Conservation (phyloP, 441 rosid species). For the Mallotus japonicus region DNA sequence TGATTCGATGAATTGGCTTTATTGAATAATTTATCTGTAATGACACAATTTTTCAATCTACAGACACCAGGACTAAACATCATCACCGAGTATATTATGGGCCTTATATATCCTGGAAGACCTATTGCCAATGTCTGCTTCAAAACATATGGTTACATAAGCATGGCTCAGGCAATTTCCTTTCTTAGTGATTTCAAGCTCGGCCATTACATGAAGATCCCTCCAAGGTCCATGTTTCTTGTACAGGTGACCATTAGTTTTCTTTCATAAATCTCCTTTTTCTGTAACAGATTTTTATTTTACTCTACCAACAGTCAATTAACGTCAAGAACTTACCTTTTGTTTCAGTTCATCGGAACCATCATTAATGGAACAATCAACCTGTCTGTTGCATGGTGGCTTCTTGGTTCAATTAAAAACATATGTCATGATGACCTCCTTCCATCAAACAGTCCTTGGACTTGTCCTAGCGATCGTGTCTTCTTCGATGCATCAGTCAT, state of each 20-base stretch:
- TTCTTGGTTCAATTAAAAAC: conserved; percentile 50
- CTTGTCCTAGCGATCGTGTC: conserved; percentile 69
- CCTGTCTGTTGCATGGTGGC: conserved; percentile 62
- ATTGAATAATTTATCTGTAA: neutral
- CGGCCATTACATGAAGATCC: conserved; percentile 74
- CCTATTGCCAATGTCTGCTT: conserved; percentile 65
- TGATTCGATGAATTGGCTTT: no score
- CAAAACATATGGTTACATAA: conserved; percentile 60
- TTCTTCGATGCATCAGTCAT: conserved; percentile 85
- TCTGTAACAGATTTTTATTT: neutral
- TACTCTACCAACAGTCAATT: neutral
- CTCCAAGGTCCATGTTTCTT: conserved; percentile 59
- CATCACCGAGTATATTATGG: conserved; percentile 57
- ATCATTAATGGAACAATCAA: conserved; percentile 67
- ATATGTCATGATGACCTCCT: conserved; percentile 63
- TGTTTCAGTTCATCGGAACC: conserved; percentile 51
- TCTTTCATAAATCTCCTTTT: neutral
- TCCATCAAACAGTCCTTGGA: conserved; percentile 76
- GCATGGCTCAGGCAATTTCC: conserved; percentile 59
- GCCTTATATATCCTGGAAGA: conserved; percentile 44
- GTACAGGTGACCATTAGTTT: conserved; percentile 40
- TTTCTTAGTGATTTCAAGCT: conserved; percentile 62
- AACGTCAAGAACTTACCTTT: neutral
- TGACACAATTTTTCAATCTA: neutral
- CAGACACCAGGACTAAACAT: conserved; percentile 60